Evolutionary conservation across 2,329 filamentous ascomycete species (phyloP).

Genomic region (Cladosporium velox): DNA sequence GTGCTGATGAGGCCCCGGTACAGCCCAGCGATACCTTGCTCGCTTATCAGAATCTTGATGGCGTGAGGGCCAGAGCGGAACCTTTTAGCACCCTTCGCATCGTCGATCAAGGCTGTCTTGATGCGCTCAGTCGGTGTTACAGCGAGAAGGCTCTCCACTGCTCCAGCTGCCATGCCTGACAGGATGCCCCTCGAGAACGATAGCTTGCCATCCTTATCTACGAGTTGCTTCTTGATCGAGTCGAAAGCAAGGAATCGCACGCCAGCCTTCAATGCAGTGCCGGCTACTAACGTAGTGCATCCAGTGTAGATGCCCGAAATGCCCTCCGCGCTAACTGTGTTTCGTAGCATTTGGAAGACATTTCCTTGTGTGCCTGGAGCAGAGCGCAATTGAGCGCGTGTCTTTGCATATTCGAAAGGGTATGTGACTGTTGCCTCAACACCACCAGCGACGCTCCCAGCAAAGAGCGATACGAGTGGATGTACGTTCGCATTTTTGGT

Average conservation of each 20-base stretch:
- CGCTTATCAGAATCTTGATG: slow-evolving; percentile 35
- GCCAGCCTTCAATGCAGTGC: slow-evolving; percentile 37
- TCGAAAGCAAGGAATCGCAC: slow-evolving; percentile 39
- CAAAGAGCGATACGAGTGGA: slow-evolving; percentile 48
- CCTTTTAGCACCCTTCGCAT: slow-evolving; percentile 42
- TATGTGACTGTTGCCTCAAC: slow-evolving; percentile 55
- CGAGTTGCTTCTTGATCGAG: slow-evolving; percentile 33
- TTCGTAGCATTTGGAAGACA: slow-evolving; percentile 32
- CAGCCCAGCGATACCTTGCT: slow-evolving; percentile 46
- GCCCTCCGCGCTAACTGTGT: slow-evolving; percentile 30
- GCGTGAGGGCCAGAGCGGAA: slow-evolving; percentile 26
- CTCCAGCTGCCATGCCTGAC: slow-evolving; percentile 65
- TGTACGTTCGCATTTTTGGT: slow-evolving; percentile 13
- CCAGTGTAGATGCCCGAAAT: slow-evolving; percentile 37
- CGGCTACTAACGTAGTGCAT: slow-evolving; percentile 33
- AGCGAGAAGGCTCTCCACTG: slow-evolving; percentile 62
- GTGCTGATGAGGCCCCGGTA: slow-evolving; percentile 51
- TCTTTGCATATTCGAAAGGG: slow-evolving; percentile 41
- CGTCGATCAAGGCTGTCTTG: slow-evolving; percentile 68
- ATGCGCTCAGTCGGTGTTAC: slow-evolving; percentile 71
- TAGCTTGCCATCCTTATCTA: slow-evolving; percentile 32
- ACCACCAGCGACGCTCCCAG: slow-evolving; percentile 56
- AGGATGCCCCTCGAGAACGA: slow-evolving; percentile 33
- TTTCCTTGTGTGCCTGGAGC: slow-evolving; percentile 24
- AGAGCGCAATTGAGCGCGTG: slow-evolving; percentile 35